Conservation (phyloP, 352 stramenopile genomes). For the Globisporangium nagaii region DNA sequence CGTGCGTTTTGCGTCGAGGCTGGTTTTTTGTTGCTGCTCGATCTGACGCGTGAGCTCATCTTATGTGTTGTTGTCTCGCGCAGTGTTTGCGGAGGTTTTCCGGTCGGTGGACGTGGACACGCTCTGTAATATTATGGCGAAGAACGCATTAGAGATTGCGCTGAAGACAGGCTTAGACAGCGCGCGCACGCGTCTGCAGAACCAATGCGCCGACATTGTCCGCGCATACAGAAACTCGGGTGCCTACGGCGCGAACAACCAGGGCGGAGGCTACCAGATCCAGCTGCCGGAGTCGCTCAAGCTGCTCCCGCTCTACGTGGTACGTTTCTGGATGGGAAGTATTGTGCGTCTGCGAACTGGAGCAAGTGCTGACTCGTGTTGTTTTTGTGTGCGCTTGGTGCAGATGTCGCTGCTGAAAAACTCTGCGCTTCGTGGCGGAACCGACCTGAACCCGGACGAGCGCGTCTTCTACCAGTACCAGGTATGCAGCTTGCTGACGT, state of each 20-base stretch:
- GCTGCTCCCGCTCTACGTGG: conserved; percentile 94
- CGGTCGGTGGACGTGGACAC: conserved; percentile 90
- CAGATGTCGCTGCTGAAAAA: conserved; percentile 98
- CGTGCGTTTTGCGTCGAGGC: conserved; percentile 39
- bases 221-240: conserved; percentile 84
- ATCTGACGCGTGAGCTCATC: background rate
- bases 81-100: conserved; percentile 91
- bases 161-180: conserved; percentile 95
- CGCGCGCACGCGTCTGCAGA: conserved; percentile 90
- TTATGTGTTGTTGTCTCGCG: conserved; percentile 3
- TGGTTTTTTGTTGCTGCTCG: background rate
- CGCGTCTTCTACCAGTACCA: conserved; percentile 90
- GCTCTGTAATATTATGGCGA: conserved; percentile 93
- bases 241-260: conserved; percentile 57
- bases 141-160: conserved; percentile 91
- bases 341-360: conserved; percentile 1
- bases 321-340: conserved; percentile 26
- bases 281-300: conserved; percentile 90
- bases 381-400: background rate
- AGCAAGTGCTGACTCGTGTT: background rate
- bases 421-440: conserved; percentile 94
- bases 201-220: conserved; percentile 92
- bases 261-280: conserved; percentile 69
- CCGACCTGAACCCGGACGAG: conserved; percentile 95
- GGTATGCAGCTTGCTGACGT: conserved; percentile 17